A percentile compares a stretch with the other conserved stretches of the same genome.
These are phyloP conservation scores for Podaxis carcinomalis DNA, from an alignment of 768 basidiomycete genomes.

Conservation along the genomic window DNA sequence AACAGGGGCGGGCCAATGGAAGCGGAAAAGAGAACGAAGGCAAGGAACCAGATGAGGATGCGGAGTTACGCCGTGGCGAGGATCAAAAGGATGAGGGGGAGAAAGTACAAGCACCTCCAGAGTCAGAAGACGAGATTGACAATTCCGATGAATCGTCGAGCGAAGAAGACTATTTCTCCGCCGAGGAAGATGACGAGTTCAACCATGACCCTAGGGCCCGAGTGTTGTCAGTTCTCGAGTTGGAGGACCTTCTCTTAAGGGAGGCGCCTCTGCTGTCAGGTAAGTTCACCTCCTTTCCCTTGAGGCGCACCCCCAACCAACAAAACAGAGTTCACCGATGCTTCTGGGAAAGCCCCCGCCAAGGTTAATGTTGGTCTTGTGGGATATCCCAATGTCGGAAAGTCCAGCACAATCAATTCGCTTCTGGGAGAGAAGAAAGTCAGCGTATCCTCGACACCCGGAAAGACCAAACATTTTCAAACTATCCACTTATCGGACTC, in stretches of 20 bases:
- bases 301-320: background rate
- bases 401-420: conserved; percentile 97
- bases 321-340: conserved; percentile 52
- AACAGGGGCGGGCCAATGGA: conserved; percentile 12
- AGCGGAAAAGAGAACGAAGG: conserved; percentile 6
- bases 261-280: conserved; percentile 69
- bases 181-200: conserved; percentile 49
- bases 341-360: conserved; percentile 49
- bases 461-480: conserved; percentile 99
- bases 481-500: conserved; percentile 90
- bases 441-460: conserved; percentile 96
- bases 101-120: conserved; percentile 12
- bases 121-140: conserved; percentile 16
- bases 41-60: conserved; percentile 17
- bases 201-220: conserved; percentile 61
- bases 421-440: conserved; percentile 96
- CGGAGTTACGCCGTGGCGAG: background rate
- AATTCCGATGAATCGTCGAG: conserved; percentile 29
- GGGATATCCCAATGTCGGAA: conserved; percentile 98
- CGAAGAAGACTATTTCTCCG: conserved; percentile 43
- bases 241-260: conserved; percentile 77
- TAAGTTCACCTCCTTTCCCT: conserved; percentile 25
- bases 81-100: conserved; percentile 19
- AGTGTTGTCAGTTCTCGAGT: conserved; percentile 80
- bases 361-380: conserved; percentile 87